These are phyloP conservation scores for Nakaseomyces bracarensis DNA, from an alignment of 1,139 yeast genomes.

Conservation along the genomic window DNA sequence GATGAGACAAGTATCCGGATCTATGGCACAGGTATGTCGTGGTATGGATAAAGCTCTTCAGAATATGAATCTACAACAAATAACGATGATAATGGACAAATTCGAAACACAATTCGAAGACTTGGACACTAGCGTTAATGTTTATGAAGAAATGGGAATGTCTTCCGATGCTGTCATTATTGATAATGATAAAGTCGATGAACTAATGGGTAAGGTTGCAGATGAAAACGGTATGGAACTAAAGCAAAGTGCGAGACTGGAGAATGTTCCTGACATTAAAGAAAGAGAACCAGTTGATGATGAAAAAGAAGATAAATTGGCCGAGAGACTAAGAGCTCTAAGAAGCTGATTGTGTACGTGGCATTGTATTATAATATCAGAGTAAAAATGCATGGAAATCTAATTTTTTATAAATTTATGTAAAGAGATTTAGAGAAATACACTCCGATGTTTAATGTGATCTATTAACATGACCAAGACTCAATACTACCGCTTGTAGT, in stretches of 20 bases:
- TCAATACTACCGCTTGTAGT: neutral
- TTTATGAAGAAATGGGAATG: slow-evolving; percentile 84
- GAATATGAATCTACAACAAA: slow-evolving; percentile 88
- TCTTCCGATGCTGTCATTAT: slow-evolving; percentile 67
- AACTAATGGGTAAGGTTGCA: slow-evolving; percentile 85
- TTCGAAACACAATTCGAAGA: slow-evolving; percentile 96
- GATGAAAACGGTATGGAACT: slow-evolving; percentile 96
- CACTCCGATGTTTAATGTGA: too few relatives aligned
- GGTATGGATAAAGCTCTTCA: slow-evolving; percentile 97
- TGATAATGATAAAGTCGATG: slow-evolving; percentile 94
- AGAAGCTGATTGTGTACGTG: slow-evolving; percentile 30
- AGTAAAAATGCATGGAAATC: neutral
- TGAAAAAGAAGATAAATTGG: slow-evolving; percentile 78
- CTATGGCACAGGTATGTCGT: slow-evolving; percentile 83
- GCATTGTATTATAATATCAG: neutral
- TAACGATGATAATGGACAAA: slow-evolving; percentile 93
- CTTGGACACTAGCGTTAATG: slow-evolving; percentile 85
- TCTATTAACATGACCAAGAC: slow-evolving; percentile 1
- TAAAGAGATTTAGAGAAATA: too few relatives aligned
- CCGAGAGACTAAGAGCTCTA: slow-evolving; percentile 81
- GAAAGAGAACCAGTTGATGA: slow-evolving; percentile 40
- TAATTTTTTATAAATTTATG: too few relatives aligned
- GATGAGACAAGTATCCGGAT: slow-evolving; percentile 88
- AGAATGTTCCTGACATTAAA: slow-evolving; percentile 40
- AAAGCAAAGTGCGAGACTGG: slow-evolving; percentile 57